Conservation (phyloP, 2,329 filamentous ascomycete genomes). For the Arthrobotrys iridis region DNA sequence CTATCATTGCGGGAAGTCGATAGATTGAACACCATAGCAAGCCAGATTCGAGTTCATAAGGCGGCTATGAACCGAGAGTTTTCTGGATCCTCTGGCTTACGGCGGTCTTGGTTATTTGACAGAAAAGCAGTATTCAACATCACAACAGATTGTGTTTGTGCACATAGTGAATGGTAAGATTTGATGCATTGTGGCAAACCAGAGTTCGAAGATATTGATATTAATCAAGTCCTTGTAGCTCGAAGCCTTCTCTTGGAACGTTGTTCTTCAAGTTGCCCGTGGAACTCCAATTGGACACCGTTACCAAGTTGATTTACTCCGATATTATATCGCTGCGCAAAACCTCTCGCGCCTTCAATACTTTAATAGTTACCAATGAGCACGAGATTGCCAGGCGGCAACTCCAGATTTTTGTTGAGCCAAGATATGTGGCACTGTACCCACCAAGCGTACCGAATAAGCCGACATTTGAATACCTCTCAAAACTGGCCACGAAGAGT, state of each 20-base stretch:
- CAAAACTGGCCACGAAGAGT: slow-evolving; percentile 47
- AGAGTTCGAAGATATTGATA: not conserved
- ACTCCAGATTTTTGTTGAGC: slow-evolving; percentile 32
- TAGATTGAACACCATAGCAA: not conserved
- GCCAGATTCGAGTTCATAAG: not conserved
- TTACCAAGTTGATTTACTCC: slow-evolving; percentile 51
- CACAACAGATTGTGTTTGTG: not conserved
- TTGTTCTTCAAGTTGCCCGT: slow-evolving; percentile 46
- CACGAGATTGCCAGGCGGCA: slow-evolving; percentile 44
- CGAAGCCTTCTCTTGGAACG: slow-evolving; percentile 18
- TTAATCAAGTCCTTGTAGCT: not conserved
- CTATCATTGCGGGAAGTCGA: not conserved
- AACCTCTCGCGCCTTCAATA: slow-evolving; percentile 38
- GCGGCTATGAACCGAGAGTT: slow-evolving; percentile 22
- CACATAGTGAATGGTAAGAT: slow-evolving; percentile 28
- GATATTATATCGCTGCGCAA: slow-evolving; percentile 48
- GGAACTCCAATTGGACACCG: slow-evolving; percentile 42
- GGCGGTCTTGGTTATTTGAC: slow-evolving; percentile 50
- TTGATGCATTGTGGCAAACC: not conserved
- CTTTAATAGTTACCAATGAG: slow-evolving; percentile 34
- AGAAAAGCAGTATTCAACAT: slow-evolving; percentile 8
- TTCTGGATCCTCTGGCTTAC: slow-evolving; percentile 23
- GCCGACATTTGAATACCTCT: slow-evolving; percentile 46
- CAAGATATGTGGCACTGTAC: slow-evolving; percentile 46
- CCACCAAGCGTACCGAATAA: slow-evolving; percentile 24